Evolutionary conservation across 768 basidiomycete genomes (phyloP).

Genomic region (Boletus patriciae): DNA sequence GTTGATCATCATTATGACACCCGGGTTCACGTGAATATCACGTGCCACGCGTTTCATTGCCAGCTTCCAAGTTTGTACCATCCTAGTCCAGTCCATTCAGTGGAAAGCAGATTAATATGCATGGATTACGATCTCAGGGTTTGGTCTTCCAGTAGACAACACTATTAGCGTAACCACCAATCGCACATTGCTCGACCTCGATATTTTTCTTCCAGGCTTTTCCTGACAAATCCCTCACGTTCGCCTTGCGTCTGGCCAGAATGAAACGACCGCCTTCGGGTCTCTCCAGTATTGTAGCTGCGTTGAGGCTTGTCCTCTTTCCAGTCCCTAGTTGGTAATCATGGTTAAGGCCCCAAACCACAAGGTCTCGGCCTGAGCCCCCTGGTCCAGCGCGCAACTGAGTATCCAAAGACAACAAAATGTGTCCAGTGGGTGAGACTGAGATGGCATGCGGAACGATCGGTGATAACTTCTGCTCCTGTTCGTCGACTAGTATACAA

Average conservation of each 20-base stretch:
- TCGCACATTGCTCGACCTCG: constrained; percentile 62
- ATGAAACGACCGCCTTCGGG: constrained; percentile 59
- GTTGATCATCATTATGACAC: too few relatives aligned
- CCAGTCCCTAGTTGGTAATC: constrained; percentile 78
- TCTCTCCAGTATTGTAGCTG: constrained; percentile 52
- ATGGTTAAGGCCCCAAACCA: constrained; percentile 73
- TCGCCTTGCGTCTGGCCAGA: constrained; percentile 50
- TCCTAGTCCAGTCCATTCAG: too few relatives aligned
- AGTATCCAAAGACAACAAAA: constrained; percentile 72
- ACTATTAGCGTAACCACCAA: constrained; percentile 63
- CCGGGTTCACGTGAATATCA: constrained; percentile 23
- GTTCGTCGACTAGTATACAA: constrained; percentile 59
- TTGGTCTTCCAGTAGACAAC: constrained; percentile 69
- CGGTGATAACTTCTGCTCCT: constrained; percentile 55
- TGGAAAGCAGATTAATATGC: neutral
- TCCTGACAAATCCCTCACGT: constrained; percentile 60
- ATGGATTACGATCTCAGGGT: neutral
- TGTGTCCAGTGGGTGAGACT: constrained; percentile 74
- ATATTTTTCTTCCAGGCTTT: constrained; percentile 59
- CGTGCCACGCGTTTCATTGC: constrained; percentile 11
- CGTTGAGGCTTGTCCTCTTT: constrained; percentile 56
- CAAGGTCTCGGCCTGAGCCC: constrained; percentile 59
- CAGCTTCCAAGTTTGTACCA: too few relatives aligned
- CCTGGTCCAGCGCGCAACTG: constrained; percentile 46
- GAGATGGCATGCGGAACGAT: constrained; percentile 62